Evolutionary conservation across 352 stramenopile genomes (phyloP), one percentile per base, ranked within the genome.

Genomic region (Aphanomyces invadans): DNA sequence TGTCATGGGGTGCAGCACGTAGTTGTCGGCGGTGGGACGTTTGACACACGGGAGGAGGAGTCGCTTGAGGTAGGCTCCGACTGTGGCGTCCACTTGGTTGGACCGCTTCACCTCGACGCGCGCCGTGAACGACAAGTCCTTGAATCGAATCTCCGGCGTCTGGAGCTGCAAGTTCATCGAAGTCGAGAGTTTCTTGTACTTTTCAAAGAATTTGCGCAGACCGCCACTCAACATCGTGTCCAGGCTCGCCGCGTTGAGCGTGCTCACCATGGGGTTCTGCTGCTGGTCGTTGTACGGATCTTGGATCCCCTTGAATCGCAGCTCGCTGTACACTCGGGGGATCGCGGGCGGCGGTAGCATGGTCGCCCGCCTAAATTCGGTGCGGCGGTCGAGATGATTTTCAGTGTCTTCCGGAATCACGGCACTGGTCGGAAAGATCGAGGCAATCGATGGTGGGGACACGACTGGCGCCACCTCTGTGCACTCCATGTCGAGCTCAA

Each of bases 241-340:
- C 19, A 67, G 10, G 61, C 85, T 76, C 33, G 86, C 78, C 26
- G 80, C 76, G 9, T 81, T 75, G 46, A 90, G 71, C 29, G 82
- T 88, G 59, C 69, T 78, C 25, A 71, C 72, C 66, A 83, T 75
- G 53, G 79, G 73, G 26, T 80, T 76, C 25, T 78, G 63, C 36
- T 63, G 68, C 63, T 77, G 73, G 19, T 33, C 19, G 70, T 76
- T 81, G 73, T 91, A 90, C 63, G 79, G 75, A 68, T 89, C 79
- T 62, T 91, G 83, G 33, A 89, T 78, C 65, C 76, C 85, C 56
- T 76, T 75, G 66, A 89, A 91, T 70, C 88, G 83, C 67, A 87
- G 76, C 63, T 79, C 87, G 1, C 70, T 73, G 71, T 89, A 90
- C 31, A 88, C 80, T 9, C 73, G 52, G 9, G 81, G 81, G 29